Evolutionary conservation across 2,329 filamentous ascomycete genomes (phyloP).

Genomic region (Colletotrichum caudatum): DNA sequence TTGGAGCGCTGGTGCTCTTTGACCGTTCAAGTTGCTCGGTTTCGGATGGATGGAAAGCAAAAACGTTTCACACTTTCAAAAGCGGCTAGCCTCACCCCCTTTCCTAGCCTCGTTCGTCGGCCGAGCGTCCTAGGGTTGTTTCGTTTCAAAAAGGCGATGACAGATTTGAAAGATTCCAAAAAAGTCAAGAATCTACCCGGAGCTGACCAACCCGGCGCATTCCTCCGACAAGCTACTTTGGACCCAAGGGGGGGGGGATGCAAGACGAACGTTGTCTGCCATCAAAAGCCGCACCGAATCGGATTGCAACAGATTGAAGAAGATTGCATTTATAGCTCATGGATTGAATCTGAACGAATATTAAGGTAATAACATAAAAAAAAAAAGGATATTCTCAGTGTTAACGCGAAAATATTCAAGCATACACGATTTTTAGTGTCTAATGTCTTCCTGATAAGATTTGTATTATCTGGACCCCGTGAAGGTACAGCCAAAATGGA

Average conservation of each 20-base stretch:
- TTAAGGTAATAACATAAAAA: too few relatives aligned
- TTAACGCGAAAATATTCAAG: too few relatives aligned
- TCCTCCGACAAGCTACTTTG: not conserved
- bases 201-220: too few relatives aligned
- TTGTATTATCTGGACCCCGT: not conserved
- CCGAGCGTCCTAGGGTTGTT: slow-evolving; percentile 12
- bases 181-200: not conserved
- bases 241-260: not conserved
- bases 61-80: slow-evolving; percentile 3
- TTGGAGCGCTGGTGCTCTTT: not conserved
- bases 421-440: not conserved
- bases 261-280: slow-evolving; percentile 9
- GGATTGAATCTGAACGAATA: not conserved
- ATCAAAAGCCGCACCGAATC: not conserved
- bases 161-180: not conserved
- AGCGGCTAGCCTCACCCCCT: not conserved
- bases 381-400: rapidly evolving
- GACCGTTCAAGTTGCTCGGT: too few relatives aligned
- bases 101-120: not conserved
- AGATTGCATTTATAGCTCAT: rapidly evolving
- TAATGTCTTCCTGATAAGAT: too few relatives aligned
- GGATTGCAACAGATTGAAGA: not conserved
- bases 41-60: not conserved
- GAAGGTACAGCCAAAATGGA: rapidly evolving
- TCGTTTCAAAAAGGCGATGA: slow-evolving; percentile 7